Conservation (phyloP, 2,329 filamentous ascomycete genomes). For the Xylaria sp. region DNA sequence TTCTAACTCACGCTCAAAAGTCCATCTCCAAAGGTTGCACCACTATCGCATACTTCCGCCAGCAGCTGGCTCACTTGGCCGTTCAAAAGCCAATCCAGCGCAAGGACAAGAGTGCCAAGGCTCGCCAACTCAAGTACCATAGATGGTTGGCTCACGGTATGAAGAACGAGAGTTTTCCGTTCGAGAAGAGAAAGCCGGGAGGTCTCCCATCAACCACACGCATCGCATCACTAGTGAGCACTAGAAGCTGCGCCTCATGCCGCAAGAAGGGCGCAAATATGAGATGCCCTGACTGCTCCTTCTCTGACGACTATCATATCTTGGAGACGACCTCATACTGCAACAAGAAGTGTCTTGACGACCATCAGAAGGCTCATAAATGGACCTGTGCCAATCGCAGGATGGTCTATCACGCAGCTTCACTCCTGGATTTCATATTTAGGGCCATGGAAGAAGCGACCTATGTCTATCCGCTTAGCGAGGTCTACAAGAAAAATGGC, state of each 20-base stretch:
- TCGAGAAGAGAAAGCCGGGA: not conserved
- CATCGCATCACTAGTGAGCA: slow-evolving; percentile 1
- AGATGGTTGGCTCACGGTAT: slow-evolving; percentile 33
- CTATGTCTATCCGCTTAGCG: slow-evolving; percentile 13
- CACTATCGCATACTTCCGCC: slow-evolving; percentile 13
- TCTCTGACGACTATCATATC: slow-evolving; percentile 20
- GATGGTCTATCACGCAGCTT: slow-evolving; percentile 21
- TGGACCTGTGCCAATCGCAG: slow-evolving; percentile 23
- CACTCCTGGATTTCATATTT: slow-evolving; percentile 25
- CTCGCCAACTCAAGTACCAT: slow-evolving; percentile 31
- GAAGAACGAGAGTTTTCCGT: slow-evolving; percentile 34
- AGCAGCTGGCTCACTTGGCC: slow-evolving; percentile 28
- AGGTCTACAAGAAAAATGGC: slow-evolving; percentile 16
- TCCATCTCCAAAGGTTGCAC: not conserved
- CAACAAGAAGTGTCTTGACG: slow-evolving; percentile 33
- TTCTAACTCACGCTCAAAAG: slow-evolving; percentile 2
- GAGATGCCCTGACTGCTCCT: slow-evolving; percentile 28
- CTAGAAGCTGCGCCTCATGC: slow-evolving; percentile 24
- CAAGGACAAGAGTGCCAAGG: slow-evolving; percentile 35
- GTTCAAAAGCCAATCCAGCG: slow-evolving; percentile 5
- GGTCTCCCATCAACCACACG: slow-evolving; percentile 17
- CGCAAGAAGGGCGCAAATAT: slow-evolving; percentile 28
- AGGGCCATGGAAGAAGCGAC: slow-evolving; percentile 17
- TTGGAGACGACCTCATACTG: slow-evolving; percentile 34
- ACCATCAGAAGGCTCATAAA: slow-evolving; percentile 23